Evolutionary conservation across 805 yeast genomes (phyloP).

Genomic region (Yueomyces sinensis): DNA sequence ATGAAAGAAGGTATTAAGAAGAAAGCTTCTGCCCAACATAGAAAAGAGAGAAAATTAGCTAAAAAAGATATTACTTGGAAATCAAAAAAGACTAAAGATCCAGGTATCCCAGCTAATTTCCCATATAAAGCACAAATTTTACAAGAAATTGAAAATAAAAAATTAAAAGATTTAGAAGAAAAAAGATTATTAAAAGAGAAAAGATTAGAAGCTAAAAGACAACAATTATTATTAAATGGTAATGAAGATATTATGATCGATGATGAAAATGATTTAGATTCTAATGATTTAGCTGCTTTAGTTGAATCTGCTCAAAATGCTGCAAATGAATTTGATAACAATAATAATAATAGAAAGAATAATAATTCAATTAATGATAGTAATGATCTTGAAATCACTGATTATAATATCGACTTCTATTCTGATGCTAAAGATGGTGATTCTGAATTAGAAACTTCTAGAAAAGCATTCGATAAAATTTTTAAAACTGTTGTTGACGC

Average conservation of each 20-base stretch:
- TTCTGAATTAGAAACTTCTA: conserved; percentile 52
- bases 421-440: conserved; percentile 32
- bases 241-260: conserved; percentile 25
- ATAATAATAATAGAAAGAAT: conserved; percentile 26
- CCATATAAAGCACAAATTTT: conserved; percentile 85
- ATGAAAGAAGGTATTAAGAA: conserved; percentile 94
- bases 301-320: conserved; percentile 85
- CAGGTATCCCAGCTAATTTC: conserved; percentile 89
- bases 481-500: conserved; percentile 89
- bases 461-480: conserved; percentile 87
- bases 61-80: conserved; percentile 94
- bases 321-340: conserved; percentile 57
- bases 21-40: conserved; percentile 84
- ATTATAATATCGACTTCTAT: conserved; percentile 33
- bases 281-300: conserved; percentile 64
- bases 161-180: conserved; percentile 42
- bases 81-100: conserved; percentile 70
- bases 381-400: conserved; percentile 36
- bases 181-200: conserved; percentile 39
- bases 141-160: conserved; percentile 52
- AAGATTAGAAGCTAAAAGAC: conserved; percentile 28
- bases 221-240: conserved; percentile 21
- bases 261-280: conserved; percentile 29
- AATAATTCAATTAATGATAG: too few species aligned
- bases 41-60: conserved; percentile 69